A percentile compares a stretch with the other conserved stretches of the same genome.
These are phyloP conservation scores for Aspergillus coremiiformis DNA, from an alignment of 495 filamentous ascomycete genomes.

Conservation along the genomic window DNA sequence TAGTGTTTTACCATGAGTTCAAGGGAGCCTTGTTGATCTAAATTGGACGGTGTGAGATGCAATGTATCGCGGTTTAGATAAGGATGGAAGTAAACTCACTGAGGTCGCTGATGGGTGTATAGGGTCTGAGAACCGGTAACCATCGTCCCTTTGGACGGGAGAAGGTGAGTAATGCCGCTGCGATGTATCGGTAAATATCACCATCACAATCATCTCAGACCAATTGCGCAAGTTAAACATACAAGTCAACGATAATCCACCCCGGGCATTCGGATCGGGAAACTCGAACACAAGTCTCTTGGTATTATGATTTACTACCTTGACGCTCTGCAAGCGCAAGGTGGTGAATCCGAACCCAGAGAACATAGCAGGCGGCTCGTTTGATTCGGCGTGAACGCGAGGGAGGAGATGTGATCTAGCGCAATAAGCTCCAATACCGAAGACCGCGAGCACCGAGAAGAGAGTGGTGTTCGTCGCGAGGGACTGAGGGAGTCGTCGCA, in stretches of 20 bases:
- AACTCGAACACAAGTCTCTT: constrained; percentile 57
- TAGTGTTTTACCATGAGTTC: constrained; percentile 60
- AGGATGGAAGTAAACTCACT: constrained; percentile 27
- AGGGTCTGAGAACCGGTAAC: constrained; percentile 49
- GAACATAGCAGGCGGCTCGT: constrained; percentile 15
- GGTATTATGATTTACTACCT: constrained; percentile 57
- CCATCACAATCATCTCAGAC: too few relatives aligned
- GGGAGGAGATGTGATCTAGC: constrained; percentile 7
- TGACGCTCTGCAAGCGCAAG: constrained; percentile 36
- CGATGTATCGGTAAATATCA: neutral
- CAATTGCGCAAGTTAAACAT: constrained; percentile 11
- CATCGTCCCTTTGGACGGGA: constrained; percentile 45
- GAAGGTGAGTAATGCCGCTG: constrained; percentile 49
- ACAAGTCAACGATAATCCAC: constrained; percentile 50
- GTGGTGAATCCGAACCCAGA: constrained; percentile 18
- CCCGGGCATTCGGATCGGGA: constrained; percentile 39
- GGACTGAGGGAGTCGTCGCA: neutral
- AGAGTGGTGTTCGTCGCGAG: neutral
- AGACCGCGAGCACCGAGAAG: neutral
- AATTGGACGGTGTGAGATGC: too few relatives aligned
- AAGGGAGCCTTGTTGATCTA: constrained; percentile 47
- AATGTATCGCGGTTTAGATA: neutral
- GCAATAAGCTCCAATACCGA: constrained; percentile 18
- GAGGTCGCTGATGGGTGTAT: constrained; percentile 50
- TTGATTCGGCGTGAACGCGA: constrained; percentile 20